phyloP scores from a whole-genome alignment of 768 basidiomycete genomes.

The Chalciporus sphaerocephalus region DNA sequence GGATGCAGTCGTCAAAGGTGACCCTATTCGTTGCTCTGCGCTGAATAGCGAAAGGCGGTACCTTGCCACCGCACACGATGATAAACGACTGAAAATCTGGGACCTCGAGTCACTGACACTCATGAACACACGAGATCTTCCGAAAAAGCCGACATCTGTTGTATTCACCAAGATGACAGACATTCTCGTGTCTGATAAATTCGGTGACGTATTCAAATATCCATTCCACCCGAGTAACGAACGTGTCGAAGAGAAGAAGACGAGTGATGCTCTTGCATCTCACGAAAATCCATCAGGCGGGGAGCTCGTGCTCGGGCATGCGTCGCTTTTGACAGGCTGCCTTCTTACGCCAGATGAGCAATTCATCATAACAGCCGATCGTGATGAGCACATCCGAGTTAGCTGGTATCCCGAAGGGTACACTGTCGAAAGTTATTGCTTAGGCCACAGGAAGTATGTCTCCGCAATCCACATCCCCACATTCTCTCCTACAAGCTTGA shows the following conservation, averaged over 20 bases:
- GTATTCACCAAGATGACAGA: constrained; percentile 57
- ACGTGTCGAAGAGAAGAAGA: constrained; percentile 24
- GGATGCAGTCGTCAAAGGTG: constrained; percentile 40
- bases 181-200: constrained; percentile 87
- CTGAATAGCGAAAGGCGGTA: constrained; percentile 42
- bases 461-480: constrained; percentile 72
- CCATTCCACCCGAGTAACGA: constrained; percentile 39
- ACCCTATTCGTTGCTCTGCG: constrained; percentile 57
- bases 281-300: constrained; percentile 71
- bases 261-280: constrained; percentile 39
- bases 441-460: constrained; percentile 84
- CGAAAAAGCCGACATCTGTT: constrained; percentile 77
- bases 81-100: constrained; percentile 81
- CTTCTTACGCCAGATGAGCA: constrained; percentile 62
- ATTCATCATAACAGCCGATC: constrained; percentile 83
- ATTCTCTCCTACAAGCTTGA: constrained; percentile 43
- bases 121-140: constrained; percentile 64
- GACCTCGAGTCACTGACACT: constrained; percentile 51
- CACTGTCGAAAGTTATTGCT: constrained; percentile 79
- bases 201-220: constrained; percentile 92
- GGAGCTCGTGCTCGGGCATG: constrained; percentile 77
- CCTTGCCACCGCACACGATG: constrained; percentile 67
- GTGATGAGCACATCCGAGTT: constrained; percentile 93
- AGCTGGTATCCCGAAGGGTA: constrained; percentile 87
- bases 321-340: constrained; percentile 76